phyloP scores from a whole-genome alignment of 2,329 filamentous ascomycete genomes.

The Aspergillus glaucus region DNA sequence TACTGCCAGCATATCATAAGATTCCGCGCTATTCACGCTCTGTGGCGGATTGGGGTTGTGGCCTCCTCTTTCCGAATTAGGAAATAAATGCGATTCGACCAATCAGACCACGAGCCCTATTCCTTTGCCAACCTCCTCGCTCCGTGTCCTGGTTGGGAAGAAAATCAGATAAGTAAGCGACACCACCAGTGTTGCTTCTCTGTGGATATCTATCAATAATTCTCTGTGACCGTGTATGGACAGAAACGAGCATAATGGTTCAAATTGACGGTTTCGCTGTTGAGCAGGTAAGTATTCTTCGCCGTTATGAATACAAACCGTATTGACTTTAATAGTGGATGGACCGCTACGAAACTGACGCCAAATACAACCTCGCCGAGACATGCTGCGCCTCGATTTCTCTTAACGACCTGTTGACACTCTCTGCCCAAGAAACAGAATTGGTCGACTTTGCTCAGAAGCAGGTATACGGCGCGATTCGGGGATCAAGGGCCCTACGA shows the following conservation, averaged over 20 bases:
- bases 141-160: too few species aligned
- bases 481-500: constrained; percentile 19
- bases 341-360: constrained; percentile 47
- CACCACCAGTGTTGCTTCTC: not conserved
- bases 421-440: constrained; percentile 25
- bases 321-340: constrained; percentile 44
- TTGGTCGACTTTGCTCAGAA: constrained; percentile 17
- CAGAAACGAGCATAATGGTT: constrained; percentile 10
- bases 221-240: too few species aligned
- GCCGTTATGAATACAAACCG: not conserved
- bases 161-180: not conserved
- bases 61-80: constrained; percentile 2
- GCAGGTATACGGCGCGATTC: constrained; percentile 22
- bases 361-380: constrained; percentile 66
- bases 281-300: constrained; percentile 8
- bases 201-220: too few species aligned
- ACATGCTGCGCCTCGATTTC: constrained; percentile 73
- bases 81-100: constrained; percentile 12
- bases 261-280: constrained; percentile 15
- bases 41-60: too few species aligned
- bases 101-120: constrained; percentile 5
- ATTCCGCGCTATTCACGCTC: too few species aligned
- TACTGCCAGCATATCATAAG: too few species aligned
- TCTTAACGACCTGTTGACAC: constrained; percentile 56
- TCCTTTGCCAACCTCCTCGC: not conserved